Base-by-base conservation (phyloP, 2,329 filamentous ascomycete species). In the Huntiella savannae region DNA sequence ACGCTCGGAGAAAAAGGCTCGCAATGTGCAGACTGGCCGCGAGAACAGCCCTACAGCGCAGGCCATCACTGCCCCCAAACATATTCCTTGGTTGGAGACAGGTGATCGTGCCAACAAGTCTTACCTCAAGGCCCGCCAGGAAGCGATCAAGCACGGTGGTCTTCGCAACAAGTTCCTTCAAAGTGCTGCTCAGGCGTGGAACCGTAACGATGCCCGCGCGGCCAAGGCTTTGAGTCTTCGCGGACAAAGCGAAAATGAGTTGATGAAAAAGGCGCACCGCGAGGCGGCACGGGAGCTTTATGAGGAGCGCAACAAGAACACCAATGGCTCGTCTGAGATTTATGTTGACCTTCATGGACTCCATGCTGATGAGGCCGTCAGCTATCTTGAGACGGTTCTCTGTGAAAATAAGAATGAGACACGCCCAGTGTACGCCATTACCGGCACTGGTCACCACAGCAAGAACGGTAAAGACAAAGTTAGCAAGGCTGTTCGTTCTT, bases 391-490 rank as follows among this genome's bases (percentile, higher is more conserved):
- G 60, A 79, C 80, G 52, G 82, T 92, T 35, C 75, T 98, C 16
- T 68, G 87, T 51, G 84, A 92, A 57, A 91, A 95, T 57, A 73
- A 70, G 53, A 70, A 75, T 53, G 77, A 82, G 54, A 71, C 70
- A 33, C 73, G 77, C 16, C 82, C 88, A 2, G 73, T 98, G 37
- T 98, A 96, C 59, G 87, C 87, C 53, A 96, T 98, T 59, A 95
- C 87, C 1, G 91, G 91, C 39, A 96, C 88, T 1, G 91, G 88
- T 3, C 87, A 96, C 57, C 91, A 98, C 63, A 93, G 84, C 60
- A 96, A 96, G 68, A 95, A 95, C 58, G 88, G 91, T 56, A 96
- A 96, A 61, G 91, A 98, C 63, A 98, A 98, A 64, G 84, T 98
- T 33, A 88, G 88, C 58, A 94, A 93, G 63, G 86, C 87, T 1